Conservation (phyloP, 768 basidiomycete species). For the Kwoniella sp. region DNA sequence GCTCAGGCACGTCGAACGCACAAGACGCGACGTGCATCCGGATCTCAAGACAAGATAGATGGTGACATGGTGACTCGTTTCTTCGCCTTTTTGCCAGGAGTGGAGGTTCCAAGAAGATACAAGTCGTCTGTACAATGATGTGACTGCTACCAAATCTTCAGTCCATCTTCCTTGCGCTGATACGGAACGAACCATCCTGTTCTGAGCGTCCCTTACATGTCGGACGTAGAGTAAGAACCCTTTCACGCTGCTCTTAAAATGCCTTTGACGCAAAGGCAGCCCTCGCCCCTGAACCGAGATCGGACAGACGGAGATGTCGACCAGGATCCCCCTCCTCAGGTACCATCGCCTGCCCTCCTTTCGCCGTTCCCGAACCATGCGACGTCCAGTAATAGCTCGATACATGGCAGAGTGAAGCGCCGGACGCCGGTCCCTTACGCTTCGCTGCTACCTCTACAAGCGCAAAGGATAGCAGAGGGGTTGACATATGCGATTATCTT, state of each 20-base stretch:
- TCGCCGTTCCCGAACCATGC: slow-evolving; percentile 4
- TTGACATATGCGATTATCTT: slow-evolving; percentile 41
- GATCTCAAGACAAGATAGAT: too few species aligned
- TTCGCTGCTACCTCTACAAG: slow-evolving; percentile 35
- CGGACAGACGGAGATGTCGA: neutral
- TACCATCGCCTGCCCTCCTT: slow-evolving; percentile 7
- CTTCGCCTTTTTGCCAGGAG: too few species aligned
- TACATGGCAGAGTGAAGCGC: neutral
- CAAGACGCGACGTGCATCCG: too few species aligned
- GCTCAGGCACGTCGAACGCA: too few species aligned
- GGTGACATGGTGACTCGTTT: too few species aligned
- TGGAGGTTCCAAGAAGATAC: too few species aligned
- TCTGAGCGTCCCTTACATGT: too few species aligned
- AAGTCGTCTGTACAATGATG: too few species aligned
- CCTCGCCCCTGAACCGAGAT: neutral
- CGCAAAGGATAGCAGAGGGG: slow-evolving; percentile 37
- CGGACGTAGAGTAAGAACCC: too few species aligned
- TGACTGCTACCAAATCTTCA: too few species aligned
- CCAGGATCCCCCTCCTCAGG: neutral
- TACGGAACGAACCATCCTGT: too few species aligned
- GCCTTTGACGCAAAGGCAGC: slow-evolving; percentile 3
- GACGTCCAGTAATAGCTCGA: neutral
- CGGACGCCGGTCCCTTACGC: slow-evolving; percentile 32
- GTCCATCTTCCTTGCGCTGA: too few species aligned
- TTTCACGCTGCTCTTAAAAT: neutral